These are phyloP conservation scores for Trichocomaceae sp. DNA, from an alignment of 2,329 filamentous ascomycete genomes.

Conservation along the genomic window DNA sequence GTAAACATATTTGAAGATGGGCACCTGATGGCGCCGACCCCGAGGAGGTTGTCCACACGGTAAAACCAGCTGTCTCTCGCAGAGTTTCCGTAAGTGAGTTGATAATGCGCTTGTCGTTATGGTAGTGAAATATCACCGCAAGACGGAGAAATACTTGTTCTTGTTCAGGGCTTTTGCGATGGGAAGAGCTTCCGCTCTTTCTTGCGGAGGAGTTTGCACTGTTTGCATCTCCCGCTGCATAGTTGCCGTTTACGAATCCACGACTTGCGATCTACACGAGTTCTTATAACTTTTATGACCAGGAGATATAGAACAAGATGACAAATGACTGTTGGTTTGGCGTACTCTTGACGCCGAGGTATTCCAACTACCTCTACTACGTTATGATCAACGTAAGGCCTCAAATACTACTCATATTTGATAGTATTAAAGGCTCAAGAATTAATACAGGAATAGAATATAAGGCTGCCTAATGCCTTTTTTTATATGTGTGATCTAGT, in stretches of 20 bases:
- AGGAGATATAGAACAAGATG: not conserved
- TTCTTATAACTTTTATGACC: not conserved
- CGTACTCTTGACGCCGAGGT: no score
- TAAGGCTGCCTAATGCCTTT: no score
- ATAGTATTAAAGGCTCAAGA: no score
- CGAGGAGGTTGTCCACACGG: not conserved
- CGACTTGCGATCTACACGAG: not conserved
- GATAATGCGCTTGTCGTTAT: not conserved
- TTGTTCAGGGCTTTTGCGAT: not conserved
- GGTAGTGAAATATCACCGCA: not conserved
- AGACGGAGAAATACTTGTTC: not conserved
- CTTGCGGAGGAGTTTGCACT: constrained; percentile 9
- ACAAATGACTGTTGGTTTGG: no score
- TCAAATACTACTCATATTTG: no score
- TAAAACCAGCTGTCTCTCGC: not conserved
- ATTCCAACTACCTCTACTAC: no score
- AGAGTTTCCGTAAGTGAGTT: not conserved
- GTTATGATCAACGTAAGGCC: no score
- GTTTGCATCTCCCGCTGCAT: no score
- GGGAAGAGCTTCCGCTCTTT: not conserved
- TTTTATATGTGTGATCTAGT: no score
- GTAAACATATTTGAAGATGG: constrained; percentile 68
- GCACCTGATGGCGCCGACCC: constrained; percentile 7
- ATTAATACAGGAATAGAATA: no score
- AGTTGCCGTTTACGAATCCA: no score